Conservation (phyloP, 257 asterid species). For the Buddleja alternifolia region DNA sequence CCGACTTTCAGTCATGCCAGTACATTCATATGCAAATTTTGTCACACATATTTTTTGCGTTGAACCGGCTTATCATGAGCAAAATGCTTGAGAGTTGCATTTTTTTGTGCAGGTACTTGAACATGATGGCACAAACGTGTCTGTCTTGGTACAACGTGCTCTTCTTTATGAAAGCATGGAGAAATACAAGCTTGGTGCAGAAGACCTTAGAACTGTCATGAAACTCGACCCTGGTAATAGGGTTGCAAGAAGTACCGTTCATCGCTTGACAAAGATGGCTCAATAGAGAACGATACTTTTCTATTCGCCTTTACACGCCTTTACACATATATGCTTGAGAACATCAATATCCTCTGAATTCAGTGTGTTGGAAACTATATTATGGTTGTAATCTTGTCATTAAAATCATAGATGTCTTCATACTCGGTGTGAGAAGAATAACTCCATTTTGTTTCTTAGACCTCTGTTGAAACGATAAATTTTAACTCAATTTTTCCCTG, state of each 20-base stretch:
- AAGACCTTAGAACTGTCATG: constrained; percentile 95
- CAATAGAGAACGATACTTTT: constrained; percentile 38
- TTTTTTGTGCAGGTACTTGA: constrained; percentile 49
- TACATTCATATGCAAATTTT: no score
- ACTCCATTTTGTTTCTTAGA: neutral
- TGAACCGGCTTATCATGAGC: constrained; percentile 9
- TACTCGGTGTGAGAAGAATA: neutral
- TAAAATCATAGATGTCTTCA: neutral
- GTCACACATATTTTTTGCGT: neutral
- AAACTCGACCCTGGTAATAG: constrained; percentile 85
- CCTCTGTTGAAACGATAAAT: neutral
- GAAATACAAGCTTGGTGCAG: constrained; percentile 97
- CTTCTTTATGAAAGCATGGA: constrained; percentile 97
- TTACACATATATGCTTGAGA: neutral
- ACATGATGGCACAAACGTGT: constrained; percentile 56
- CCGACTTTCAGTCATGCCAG: no score
- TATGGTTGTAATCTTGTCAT: neutral
- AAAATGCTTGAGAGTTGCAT: constrained; percentile 24
- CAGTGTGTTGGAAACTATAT: neutral
- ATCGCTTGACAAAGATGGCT: constrained; percentile 87
- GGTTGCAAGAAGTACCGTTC: constrained; percentile 89
- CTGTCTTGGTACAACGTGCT: constrained; percentile 88
- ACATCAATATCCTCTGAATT: neutral
- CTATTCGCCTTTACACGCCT: no score
- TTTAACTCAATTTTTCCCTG: neutral